These are phyloP conservation scores for Mayamaea pseudoterrestris DNA, from an alignment of 108 stramenopile genomes.

Conservation along the genomic window DNA sequence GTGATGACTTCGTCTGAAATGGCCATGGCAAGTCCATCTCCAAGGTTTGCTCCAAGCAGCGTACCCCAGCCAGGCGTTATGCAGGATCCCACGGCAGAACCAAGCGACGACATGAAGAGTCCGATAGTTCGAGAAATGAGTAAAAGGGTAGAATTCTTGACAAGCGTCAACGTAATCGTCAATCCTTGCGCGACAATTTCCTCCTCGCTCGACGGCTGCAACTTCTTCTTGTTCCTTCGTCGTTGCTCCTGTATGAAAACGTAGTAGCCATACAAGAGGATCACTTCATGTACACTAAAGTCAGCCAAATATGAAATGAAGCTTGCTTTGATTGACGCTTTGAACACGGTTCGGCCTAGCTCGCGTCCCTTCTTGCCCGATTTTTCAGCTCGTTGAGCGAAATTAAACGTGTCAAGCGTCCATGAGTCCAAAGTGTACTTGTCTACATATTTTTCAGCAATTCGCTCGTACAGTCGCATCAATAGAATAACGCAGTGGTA, in stretches of 20 bases:
- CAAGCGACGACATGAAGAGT: background rate
- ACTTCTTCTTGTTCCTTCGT: background rate
- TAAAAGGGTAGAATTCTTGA: background rate
- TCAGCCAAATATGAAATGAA: conserved; percentile 37
- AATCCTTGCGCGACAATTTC: background rate
- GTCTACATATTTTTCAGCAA: conserved; percentile 10
- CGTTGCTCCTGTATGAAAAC: conserved; percentile 10
- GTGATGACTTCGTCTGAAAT: no score
- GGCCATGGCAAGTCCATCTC: background rate
- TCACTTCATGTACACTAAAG: conserved; percentile 38
- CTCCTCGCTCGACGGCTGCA: background rate
- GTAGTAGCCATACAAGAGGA: conserved; percentile 43
- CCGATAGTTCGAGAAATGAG: background rate
- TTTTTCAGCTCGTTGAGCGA: conserved; percentile 10
- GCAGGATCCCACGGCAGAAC: background rate
- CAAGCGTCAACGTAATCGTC: background rate
- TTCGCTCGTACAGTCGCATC: conserved; percentile 34
- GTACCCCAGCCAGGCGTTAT: background rate
- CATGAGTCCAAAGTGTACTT: conserved; percentile 21
- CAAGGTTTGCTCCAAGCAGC: background rate
- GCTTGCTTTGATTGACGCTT: conserved; percentile 28
- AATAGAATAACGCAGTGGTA: conserved; percentile 34
- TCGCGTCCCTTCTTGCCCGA: background rate
- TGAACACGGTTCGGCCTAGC: conserved; percentile 19
- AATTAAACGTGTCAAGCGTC: conserved; percentile 34